Conservation (phyloP, 805 yeast species). For the Kuraishia ogatae region DNA sequence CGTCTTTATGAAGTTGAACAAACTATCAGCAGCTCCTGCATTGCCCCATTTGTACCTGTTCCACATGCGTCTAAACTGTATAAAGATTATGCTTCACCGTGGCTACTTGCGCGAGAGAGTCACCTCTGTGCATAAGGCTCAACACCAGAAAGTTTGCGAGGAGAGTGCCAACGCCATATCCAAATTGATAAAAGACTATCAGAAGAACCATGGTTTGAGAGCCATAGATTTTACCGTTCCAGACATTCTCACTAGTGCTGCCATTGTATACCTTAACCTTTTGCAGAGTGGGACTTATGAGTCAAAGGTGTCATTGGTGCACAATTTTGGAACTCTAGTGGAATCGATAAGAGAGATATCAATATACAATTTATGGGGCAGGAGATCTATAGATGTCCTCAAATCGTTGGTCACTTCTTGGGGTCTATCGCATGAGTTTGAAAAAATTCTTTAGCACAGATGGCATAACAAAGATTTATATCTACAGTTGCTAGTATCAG, state of each 20-base stretch:
- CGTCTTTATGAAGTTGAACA: constrained; percentile 6
- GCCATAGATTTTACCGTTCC: constrained; percentile 7
- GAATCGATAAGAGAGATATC: neutral
- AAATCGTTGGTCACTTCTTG: neutral
- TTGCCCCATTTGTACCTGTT: constrained; percentile 9
- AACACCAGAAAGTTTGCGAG: constrained; percentile 3
- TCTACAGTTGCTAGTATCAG: too few relatives aligned
- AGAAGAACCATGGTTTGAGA: constrained; percentile 5
- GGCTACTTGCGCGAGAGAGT: constrained; percentile 2
- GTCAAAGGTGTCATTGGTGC: neutral
- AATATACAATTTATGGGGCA: neutral
- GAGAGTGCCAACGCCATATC: constrained; percentile 5
- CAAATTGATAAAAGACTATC: constrained; percentile 5
- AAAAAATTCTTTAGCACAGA: neutral
- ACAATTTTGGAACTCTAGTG: neutral
- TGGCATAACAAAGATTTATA: too few relatives aligned
- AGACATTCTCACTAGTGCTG: constrained; percentile 7
- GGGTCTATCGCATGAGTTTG: neutral
- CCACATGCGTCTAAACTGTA: constrained; percentile 5
- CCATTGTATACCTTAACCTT: constrained; percentile 8
- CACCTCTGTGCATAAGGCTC: constrained; percentile 1
- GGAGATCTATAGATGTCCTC: neutral
- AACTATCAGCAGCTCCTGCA: constrained; percentile 1
- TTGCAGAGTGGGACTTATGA: neutral
- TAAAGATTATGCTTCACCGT: constrained; percentile 6